Conservation (phyloP, 2,329 filamentous ascomycete species). For the Penicillium sp. region DNA sequence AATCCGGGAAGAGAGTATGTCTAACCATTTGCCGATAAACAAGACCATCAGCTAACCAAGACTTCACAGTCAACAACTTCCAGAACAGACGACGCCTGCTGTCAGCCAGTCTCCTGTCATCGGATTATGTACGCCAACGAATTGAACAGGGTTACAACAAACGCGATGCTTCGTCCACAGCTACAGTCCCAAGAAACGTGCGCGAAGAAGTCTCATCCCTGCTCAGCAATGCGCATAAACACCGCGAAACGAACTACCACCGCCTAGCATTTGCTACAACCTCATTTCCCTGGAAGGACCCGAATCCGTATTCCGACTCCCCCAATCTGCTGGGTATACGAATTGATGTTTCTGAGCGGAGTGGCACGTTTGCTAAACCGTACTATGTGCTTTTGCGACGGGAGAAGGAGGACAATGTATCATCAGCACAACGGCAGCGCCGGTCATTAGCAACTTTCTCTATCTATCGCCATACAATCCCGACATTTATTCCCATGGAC, state of each 20-base stretch:
- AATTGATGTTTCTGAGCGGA: constrained; percentile 38
- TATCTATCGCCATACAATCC: constrained; percentile 44
- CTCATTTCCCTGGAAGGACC: constrained; percentile 45
- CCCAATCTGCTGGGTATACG: constrained; percentile 38
- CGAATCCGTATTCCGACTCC: constrained; percentile 28
- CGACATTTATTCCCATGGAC: constrained; percentile 39
- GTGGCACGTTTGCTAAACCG: constrained; percentile 38
- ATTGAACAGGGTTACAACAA: constrained; percentile 18
- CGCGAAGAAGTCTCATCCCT: constrained; percentile 32
- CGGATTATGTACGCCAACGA: constrained; percentile 31
- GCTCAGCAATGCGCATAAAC: constrained; percentile 26
- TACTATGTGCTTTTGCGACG: constrained; percentile 41
- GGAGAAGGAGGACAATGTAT: constrained; percentile 15
- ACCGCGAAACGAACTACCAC: constrained; percentile 38
- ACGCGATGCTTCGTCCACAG: constrained; percentile 5
- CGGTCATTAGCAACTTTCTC: constrained; percentile 19
- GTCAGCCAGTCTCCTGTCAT: constrained; percentile 40
- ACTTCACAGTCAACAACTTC: constrained; percentile 33
- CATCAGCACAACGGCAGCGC: background rate
- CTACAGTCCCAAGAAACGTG: constrained; percentile 15
- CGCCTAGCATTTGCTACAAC: constrained; percentile 44
- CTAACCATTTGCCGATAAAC: background rate
- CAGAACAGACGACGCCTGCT: constrained; percentile 37
- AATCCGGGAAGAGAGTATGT: constrained; percentile 40
- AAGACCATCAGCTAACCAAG: constrained; percentile 17